phyloP scores from a whole-genome alignment of 164 flowering plant genomes.

The Aristolochia fimbriata region DNA sequence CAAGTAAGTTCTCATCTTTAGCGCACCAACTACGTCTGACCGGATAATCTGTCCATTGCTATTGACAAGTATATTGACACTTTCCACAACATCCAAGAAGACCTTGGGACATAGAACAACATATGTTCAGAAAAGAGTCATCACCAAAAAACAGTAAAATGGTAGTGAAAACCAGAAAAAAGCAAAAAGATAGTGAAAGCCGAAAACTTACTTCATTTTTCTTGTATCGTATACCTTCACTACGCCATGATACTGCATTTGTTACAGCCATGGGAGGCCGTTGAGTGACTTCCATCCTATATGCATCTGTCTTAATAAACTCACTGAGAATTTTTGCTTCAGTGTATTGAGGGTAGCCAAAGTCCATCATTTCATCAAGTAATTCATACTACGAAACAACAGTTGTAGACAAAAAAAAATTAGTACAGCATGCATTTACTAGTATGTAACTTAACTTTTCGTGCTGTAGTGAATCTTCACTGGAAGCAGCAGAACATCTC shows the following conservation, averaged over 20 bases:
- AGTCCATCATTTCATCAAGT: conserved; percentile 99
- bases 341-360: conserved; percentile 96
- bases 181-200: neutral
- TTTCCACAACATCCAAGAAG: conserved; percentile 96
- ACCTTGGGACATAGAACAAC: conserved; percentile 38
- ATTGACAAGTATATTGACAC: conserved; percentile 95
- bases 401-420: no score
- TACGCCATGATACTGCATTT: conserved; percentile 99
- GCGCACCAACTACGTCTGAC: conserved; percentile 95
- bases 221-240: conserved; percentile 96
- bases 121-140: neutral
- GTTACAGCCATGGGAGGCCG: conserved; percentile 99
- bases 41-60: conserved; percentile 94
- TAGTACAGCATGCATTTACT: conserved; percentile 1
- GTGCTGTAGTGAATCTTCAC: no score
- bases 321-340: conserved; percentile 97
- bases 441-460: neutral
- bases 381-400: conserved; percentile 67
- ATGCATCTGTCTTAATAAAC: conserved; percentile 98
- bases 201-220: conserved; percentile 71
- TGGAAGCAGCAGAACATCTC: no score
- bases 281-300: conserved; percentile 94
- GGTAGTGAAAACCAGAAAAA: neutral
- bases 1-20: conserved; percentile 96
- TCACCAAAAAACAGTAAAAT: neutral